Conservation (phyloP, 345 rosid genomes). For the Moringa oleifera region DNA sequence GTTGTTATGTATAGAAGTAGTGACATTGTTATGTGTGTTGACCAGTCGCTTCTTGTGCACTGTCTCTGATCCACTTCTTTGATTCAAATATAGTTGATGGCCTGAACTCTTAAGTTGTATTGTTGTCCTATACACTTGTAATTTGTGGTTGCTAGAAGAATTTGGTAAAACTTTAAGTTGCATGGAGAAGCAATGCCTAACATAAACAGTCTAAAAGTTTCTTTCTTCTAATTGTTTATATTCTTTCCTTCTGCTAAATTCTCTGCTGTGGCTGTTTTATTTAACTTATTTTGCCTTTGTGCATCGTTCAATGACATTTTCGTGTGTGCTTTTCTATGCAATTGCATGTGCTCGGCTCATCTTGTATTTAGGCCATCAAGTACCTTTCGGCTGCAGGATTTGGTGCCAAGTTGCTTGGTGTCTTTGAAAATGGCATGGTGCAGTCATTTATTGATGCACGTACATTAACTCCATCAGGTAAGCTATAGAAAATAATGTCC, state of each 20-base stretch:
- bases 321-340: constrained; percentile 12
- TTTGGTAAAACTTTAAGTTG: not conserved
- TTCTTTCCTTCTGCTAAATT: not conserved
- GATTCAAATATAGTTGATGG: not conserved
- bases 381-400: constrained; percentile 95
- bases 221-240: constrained; percentile 7
- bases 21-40: constrained; percentile 2
- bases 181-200: not conserved
- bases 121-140: not conserved
- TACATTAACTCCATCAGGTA: constrained; percentile 72
- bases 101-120: not conserved
- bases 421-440: constrained; percentile 94
- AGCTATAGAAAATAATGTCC: constrained; percentile 3
- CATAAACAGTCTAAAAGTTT: not conserved
- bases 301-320: not conserved
- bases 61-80: not conserved
- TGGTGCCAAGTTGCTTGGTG: constrained; percentile 91
- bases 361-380: constrained; percentile 69
- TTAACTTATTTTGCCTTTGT: constrained; percentile 7
- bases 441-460: constrained; percentile 89
- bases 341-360: constrained; percentile 10
- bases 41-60: not conserved
- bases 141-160: not conserved
- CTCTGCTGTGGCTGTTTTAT: not conserved
- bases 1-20: not conserved